A percentile compares a stretch with the other conserved stretches of the same genome.
Conservation (phyloP, 2,329 filamentous ascomycete species). For the Uncinocarpus reesii region DNA sequence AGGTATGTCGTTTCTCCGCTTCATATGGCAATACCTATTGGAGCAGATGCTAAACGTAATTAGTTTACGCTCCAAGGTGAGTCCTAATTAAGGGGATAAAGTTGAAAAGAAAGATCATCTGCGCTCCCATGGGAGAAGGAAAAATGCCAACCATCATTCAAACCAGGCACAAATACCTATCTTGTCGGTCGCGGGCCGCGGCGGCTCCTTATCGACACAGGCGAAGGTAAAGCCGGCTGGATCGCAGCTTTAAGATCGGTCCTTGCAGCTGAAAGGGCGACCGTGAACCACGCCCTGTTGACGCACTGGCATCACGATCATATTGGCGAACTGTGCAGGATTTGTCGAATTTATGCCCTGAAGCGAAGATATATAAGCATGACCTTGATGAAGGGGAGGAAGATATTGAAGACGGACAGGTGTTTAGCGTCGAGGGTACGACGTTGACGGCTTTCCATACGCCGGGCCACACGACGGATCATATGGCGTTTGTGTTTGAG, state of each 20-base stretch:
- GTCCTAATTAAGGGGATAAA: too few relatives aligned
- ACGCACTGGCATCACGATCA: conserved; percentile 95
- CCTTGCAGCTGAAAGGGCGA: conserved; percentile 57
- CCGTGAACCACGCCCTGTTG: conserved; percentile 59
- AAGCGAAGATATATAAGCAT: conserved; percentile 56
- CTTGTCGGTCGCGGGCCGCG: conserved; percentile 64
- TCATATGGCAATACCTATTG: neutral
- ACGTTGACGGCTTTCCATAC: conserved; percentile 58
- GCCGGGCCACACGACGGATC: conserved; percentile 71
- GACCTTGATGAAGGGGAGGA: conserved; percentile 44
- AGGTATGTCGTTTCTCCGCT: conserved; percentile 40
- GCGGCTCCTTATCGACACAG: conserved; percentile 81
- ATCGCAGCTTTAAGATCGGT: conserved; percentile 52
- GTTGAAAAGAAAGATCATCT: neutral
- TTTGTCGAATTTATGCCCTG: conserved; percentile 53
- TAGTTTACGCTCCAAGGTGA: conserved; percentile 51
- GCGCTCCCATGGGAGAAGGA: neutral
- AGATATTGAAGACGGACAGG: conserved; percentile 47
- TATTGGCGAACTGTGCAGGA: conserved; percentile 62
- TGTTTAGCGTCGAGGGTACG: conserved; percentile 43
- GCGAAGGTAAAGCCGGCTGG: conserved; percentile 71
- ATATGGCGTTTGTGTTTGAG: conserved; percentile 65
- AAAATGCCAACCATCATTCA: neutral
- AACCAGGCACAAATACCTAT: conserved; percentile 79
- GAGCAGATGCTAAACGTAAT: neutral